phyloP scores from a whole-genome alignment of 2,329 filamentous ascomycete species.

The Fusarium pininemorale region DNA sequence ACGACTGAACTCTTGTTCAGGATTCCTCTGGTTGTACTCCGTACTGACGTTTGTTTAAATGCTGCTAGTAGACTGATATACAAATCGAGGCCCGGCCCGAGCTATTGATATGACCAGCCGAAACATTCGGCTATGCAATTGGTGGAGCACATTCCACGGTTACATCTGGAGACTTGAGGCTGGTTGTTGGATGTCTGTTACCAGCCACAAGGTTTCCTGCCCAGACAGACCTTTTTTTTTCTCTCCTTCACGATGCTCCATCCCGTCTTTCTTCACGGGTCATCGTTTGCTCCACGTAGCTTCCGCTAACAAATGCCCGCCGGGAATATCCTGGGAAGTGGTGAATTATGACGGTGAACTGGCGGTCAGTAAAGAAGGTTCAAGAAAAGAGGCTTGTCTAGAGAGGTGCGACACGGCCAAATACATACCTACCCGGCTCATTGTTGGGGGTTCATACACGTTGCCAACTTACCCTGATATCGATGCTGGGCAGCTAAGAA shows the following conservation, averaged over 20 bases:
- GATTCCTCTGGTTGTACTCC: conserved; percentile 1
- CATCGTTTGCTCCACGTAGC: conserved; percentile 34
- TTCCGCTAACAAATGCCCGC: conserved; percentile 29
- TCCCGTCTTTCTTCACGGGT: conserved; percentile 16
- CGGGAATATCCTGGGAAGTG: conserved; percentile 36
- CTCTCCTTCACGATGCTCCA: conserved; percentile 21
- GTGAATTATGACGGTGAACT: conserved; percentile 51
- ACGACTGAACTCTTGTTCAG: conserved; percentile 23
- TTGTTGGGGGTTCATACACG: conserved; percentile 10
- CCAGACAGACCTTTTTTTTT: not conserved
- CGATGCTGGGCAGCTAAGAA: not conserved
- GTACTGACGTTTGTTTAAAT: conserved; percentile 5
- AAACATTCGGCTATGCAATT: conserved; percentile 11
- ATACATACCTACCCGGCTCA: conserved; percentile 18
- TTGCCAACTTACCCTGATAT: conserved; percentile 14
- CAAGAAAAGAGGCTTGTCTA: conserved; percentile 21
- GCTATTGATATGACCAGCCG: conserved; percentile 21
- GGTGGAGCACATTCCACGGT: not conserved
- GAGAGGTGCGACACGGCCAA: conserved; percentile 18
- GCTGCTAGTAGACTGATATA: conserved; percentile 25
- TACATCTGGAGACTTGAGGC: not conserved
- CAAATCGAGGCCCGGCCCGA: conserved; percentile 40
- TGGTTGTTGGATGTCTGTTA: not conserved
- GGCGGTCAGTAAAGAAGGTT: conserved; percentile 54
- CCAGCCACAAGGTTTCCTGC: conserved; percentile 11